Conservation (phyloP, 257 asterid species). For the Petrea volubilis region DNA sequence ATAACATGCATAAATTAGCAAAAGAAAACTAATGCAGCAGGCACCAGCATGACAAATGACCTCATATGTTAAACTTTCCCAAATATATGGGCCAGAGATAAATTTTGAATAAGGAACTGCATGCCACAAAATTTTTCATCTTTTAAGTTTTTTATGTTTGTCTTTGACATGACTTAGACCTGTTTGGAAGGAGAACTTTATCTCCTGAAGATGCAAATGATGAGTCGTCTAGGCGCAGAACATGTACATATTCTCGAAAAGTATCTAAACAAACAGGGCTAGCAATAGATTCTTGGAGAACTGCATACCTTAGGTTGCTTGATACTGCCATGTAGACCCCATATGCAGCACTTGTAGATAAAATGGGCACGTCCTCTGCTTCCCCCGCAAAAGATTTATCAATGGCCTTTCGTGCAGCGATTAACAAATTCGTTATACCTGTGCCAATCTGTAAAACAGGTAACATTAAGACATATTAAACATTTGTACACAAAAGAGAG, state of each 20-base stretch:
- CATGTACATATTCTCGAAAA: background rate
- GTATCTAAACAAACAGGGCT: background rate
- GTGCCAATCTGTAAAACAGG: conserved; percentile 71
- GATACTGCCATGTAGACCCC: conserved; percentile 96
- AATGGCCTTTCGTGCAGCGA: conserved; percentile 66
- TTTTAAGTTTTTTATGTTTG: background rate
- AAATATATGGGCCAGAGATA: background rate
- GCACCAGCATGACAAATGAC: too few relatives aligned
- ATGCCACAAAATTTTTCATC: background rate
- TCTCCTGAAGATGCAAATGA: background rate
- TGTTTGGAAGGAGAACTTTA: background rate
- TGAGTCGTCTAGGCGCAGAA: background rate
- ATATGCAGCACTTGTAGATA: conserved; percentile 78
- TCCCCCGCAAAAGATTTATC: conserved; percentile 82
- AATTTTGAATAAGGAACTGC: background rate
- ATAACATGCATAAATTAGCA: background rate
- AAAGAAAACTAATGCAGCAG: too few relatives aligned
- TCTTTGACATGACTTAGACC: background rate
- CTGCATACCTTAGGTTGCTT: conserved; percentile 81
- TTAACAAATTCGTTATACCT: conserved; percentile 74
- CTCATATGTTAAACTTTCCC: background rate
- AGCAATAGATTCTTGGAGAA: background rate
- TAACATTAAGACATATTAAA: background rate
- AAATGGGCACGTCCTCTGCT: conserved; percentile 81
- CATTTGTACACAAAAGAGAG: background rate